phyloP scores from a whole-genome alignment of 768 basidiomycete genomes.

The Trametes cinnabarina region DNA sequence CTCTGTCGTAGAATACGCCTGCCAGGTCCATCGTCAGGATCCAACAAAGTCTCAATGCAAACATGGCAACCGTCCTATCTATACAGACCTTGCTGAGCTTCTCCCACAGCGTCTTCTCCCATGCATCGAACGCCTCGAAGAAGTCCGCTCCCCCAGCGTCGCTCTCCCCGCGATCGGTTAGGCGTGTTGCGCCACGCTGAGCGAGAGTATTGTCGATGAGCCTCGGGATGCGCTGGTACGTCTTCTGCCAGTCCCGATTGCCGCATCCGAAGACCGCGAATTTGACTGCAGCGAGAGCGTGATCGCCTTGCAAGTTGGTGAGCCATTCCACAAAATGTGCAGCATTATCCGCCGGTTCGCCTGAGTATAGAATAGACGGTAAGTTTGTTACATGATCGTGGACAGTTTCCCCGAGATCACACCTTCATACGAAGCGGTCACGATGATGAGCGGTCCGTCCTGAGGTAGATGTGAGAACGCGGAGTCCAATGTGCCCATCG shows the following conservation, averaged over 20 bases:
- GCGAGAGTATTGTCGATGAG: slow-evolving; percentile 37
- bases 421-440: slow-evolving; percentile 50
- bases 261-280: slow-evolving; percentile 52
- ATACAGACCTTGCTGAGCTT: slow-evolving; percentile 31
- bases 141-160: slow-evolving; percentile 41
- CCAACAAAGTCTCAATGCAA: too few species aligned
- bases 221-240: slow-evolving; percentile 46
- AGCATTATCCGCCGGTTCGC: slow-evolving; percentile 50
- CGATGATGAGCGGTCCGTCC: slow-evolving; percentile 44
- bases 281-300: slow-evolving; percentile 29
- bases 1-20: slow-evolving; percentile 32
- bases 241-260: slow-evolving; percentile 46
- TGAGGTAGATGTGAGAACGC: slow-evolving; percentile 35
- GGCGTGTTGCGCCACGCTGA: slow-evolving; percentile 35
- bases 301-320: slow-evolving; percentile 26
- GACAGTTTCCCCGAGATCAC: background rate
- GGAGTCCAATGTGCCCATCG: slow-evolving; percentile 41
- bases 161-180: slow-evolving; percentile 39
- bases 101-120: slow-evolving; percentile 38
- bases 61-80: too few species aligned
- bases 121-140: slow-evolving; percentile 46
- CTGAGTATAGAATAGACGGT: slow-evolving; percentile 12
- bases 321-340: slow-evolving; percentile 44
- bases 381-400: slow-evolving; percentile 12
- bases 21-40: too few species aligned